Evolutionary conservation across 352 stramenopile species (phyloP), one percentile per base, ranked within the genome.

Genomic region (Blastocystis sp.): DNA sequence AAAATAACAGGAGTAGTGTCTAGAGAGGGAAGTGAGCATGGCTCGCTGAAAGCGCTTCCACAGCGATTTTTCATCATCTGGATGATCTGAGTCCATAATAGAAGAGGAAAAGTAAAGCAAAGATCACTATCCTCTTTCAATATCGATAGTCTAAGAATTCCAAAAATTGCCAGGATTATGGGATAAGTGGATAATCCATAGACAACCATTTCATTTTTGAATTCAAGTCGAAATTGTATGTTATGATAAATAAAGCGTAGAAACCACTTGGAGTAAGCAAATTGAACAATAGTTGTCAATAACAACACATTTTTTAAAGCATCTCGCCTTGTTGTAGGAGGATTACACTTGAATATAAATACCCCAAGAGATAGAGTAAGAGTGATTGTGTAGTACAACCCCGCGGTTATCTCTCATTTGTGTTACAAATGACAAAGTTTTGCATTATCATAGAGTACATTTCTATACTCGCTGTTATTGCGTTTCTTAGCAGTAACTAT

Each of bases 1-100:
- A 50, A 85, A 13, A 68, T 85, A 85, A 45, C 45, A 68, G 20
- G 73, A 85, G 53, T 66, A 68, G 8, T 45, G 73, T n/a, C 53
- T 85, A 9, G 73, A 68, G 0, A 85, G 20, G 2, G 73, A 64
- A 24, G 73, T 85, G 18, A 85, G 73, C 26, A 85, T n/a, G 30
- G 26, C 73, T 34, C 73, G 53, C 47, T 85, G 73, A 34, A 85
- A 85, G 53, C 53, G 45, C 34, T 85, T 85, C 73, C 73, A 85
- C 11, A 66, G 24, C 11, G 18, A 68, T 13, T 2, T 69, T 69
- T 85, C 73, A n/a, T 85, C 73, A 47, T 37, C 47, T 47, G 24
- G 39, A 30, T 34, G 30, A 34, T 30, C 24, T 11, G 37, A 9
- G 3, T 20, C 37, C 45, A 64, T 59, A 53, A n/a, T 63, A 43